Percentiles rank a stretch among this genome's conserved stretches.
Conservation (phyloP, 2,329 filamentous ascomycete species). For the Seiridium unicorne region DNA sequence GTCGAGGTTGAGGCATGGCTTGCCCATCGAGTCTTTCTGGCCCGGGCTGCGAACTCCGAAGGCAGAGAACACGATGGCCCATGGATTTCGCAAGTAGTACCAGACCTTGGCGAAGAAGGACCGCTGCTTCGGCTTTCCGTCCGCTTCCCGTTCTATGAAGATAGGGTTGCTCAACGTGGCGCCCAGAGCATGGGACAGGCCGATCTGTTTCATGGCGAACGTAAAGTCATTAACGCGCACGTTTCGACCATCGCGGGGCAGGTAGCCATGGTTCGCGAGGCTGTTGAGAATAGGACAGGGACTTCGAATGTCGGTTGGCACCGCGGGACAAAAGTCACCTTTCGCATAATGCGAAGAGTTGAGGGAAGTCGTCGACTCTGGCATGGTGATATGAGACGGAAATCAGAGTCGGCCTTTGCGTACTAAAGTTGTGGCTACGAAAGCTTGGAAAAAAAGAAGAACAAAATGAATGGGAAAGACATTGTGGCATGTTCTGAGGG, state of each 20-base stretch:
- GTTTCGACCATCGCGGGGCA: slow-evolving; percentile 16
- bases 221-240: not conserved
- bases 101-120: not conserved
- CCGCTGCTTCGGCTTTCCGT: not conserved
- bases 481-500: no score
- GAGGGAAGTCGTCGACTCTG: not conserved
- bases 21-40: not conserved
- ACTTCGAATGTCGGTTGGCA: slow-evolving; percentile 6
- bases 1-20: not conserved
- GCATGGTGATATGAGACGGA: not conserved
- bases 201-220: not conserved
- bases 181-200: not conserved
- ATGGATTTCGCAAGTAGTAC: not conserved
- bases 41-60: not conserved
- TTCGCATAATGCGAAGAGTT: not conserved
- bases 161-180: not conserved
- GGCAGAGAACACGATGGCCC: not conserved
- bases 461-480: no score
- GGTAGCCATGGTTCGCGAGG: slow-evolving; percentile 20
- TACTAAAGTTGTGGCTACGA: no score
- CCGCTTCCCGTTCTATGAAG: not conserved
- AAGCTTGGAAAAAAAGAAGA: no score
- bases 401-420: no score
- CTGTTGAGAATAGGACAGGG: slow-evolving; percentile 21
- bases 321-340: not conserved